Conservation (phyloP, 139 green algal genomes). For the Edaphochlamys debaryana region DNA sequence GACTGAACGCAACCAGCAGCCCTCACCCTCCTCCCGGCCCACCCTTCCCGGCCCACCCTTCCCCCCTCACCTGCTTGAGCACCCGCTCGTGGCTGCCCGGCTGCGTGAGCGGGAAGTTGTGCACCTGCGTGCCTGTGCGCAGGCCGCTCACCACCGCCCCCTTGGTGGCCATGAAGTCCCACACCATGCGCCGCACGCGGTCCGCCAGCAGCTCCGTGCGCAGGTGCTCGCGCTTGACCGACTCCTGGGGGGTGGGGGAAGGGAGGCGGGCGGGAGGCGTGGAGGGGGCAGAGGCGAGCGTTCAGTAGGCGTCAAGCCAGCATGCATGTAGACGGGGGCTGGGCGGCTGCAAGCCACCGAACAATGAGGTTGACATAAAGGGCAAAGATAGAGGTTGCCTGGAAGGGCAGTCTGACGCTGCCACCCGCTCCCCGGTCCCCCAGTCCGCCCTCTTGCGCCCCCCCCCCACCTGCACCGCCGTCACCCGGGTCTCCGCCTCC, state of each 20-base stretch:
- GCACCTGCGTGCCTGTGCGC: background rate
- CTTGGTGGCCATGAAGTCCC: slow-evolving; percentile 38
- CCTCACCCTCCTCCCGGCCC: too few relatives aligned
- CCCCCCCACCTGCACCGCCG: slow-evolving; percentile 1
- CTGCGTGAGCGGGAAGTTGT: slow-evolving; percentile 54
- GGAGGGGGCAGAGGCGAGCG: too few relatives aligned
- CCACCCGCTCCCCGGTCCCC: too few relatives aligned
- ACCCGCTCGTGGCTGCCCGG: slow-evolving; percentile 18
- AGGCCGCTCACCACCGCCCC: slow-evolving; percentile 39
- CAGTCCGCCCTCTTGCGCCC: slow-evolving; percentile 5
- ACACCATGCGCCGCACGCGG: slow-evolving; percentile 39
- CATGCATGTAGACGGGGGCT: too few relatives aligned
- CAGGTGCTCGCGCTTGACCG: slow-evolving; percentile 6
- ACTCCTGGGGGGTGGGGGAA: background rate
- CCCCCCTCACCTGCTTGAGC: slow-evolving; percentile 40
- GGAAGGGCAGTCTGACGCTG: too few relatives aligned
- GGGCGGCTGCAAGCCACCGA: too few relatives aligned
- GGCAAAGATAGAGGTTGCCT: too few relatives aligned
- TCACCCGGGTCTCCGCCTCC: slow-evolving; percentile 42
- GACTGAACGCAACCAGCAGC: too few relatives aligned
- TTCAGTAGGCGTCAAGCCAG: too few relatives aligned
- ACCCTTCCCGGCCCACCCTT: too few relatives aligned
- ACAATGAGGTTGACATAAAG: too few relatives aligned
- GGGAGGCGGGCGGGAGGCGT: too few relatives aligned
- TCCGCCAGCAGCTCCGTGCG: slow-evolving; percentile 40